Conservation (phyloP, 2,329 filamentous ascomycete species). For the Pseudogymnoascus sp. region DNA sequence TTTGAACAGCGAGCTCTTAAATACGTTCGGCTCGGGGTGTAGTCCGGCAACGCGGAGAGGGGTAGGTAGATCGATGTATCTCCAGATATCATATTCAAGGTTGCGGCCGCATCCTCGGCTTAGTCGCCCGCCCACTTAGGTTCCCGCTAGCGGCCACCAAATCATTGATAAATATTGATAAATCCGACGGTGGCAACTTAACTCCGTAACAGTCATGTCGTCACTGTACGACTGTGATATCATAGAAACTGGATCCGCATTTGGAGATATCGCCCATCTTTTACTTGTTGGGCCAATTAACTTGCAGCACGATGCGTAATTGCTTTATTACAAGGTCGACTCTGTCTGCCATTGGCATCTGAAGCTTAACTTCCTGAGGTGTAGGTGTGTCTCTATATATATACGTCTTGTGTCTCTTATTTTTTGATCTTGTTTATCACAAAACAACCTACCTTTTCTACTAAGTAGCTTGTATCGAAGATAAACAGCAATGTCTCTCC, state of each 20-base stretch:
- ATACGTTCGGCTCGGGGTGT: no score
- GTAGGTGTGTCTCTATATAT: neutral
- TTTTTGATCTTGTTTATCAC: neutral
- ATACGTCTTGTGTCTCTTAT: no score
- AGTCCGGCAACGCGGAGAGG: no score
- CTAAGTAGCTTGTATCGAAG: neutral
- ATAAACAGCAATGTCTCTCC: constrained; percentile 35
- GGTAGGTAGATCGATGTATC: no score
- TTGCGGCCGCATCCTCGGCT: no score
- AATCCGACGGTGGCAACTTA: no score
- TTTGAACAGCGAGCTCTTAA: neutral
- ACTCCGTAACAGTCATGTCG: no score
- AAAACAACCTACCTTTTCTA: neutral
- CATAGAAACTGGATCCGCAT: neutral
- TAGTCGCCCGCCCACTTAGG: no score
- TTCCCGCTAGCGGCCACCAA: neutral
- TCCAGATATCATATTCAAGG: no score
- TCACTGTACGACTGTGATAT: neutral
- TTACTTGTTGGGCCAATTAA: neutral
- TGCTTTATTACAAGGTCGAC: neutral
- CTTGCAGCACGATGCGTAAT: neutral
- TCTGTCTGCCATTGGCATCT: neutral
- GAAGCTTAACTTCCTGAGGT: neutral
- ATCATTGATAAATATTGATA: neutral
- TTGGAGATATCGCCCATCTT: neutral